phyloP scores from a whole-genome alignment of 331 rosid species.

The Malus hybrid region DNA sequence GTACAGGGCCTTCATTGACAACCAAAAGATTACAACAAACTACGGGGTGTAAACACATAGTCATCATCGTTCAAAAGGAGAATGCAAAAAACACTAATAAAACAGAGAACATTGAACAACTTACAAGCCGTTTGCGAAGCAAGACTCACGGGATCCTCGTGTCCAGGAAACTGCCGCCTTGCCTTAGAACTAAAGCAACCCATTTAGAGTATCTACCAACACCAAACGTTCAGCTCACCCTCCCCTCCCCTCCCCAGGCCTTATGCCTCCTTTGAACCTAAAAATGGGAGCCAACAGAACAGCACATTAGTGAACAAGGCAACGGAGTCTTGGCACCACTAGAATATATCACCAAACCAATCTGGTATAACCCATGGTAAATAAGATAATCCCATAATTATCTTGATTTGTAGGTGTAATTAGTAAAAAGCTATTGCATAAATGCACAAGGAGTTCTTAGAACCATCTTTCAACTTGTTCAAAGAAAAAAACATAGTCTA shows the following conservation, averaged over 20 bases:
- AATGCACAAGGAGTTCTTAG: background rate
- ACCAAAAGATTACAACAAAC: background rate
- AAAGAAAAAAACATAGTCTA: background rate
- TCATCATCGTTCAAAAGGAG: background rate
- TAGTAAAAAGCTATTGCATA: background rate
- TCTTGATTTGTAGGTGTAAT: background rate
- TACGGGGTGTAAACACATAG: background rate
- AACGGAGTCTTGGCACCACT: slow-evolving; percentile 26
- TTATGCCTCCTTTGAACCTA: slow-evolving; percentile 2
- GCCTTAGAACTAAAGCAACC: slow-evolving; percentile 70
- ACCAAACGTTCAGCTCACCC: background rate
- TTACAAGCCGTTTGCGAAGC: slow-evolving; percentile 86
- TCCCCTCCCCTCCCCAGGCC: background rate
- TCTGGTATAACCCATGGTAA: slow-evolving; percentile 8
- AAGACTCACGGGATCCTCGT: slow-evolving; percentile 52
- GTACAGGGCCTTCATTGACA: background rate
- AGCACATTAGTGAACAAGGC: slow-evolving; percentile 10
- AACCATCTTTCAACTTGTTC: background rate
- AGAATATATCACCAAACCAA: slow-evolving; percentile 7
- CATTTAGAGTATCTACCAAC: slow-evolving; percentile 33
- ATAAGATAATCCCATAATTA: slow-evolving; percentile 7
- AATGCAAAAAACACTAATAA: background rate
- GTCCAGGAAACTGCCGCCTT: slow-evolving; percentile 29
- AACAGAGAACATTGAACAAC: slow-evolving; percentile 15
- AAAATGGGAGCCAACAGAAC: background rate